A percentile compares a stretch with the other conserved stretches of the same genome.
Evolutionary conservation across 129 eudicot genomes (phyloP).

Genomic region (Arctium minus): DNA sequence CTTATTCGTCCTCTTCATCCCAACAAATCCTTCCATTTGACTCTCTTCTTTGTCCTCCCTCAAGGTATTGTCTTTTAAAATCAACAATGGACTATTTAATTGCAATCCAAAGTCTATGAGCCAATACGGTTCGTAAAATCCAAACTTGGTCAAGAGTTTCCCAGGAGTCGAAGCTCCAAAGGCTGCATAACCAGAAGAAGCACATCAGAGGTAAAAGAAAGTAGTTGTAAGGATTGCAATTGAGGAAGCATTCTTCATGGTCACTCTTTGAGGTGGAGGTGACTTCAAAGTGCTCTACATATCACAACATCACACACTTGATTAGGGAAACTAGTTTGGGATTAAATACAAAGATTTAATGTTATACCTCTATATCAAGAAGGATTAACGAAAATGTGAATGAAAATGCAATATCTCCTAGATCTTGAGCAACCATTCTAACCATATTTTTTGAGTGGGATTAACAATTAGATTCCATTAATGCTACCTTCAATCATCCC

Average conservation of each 20-base stretch:
- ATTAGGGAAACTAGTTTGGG: background rate
- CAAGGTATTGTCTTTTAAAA: too few species aligned
- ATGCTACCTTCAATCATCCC: slow-evolving; percentile 65
- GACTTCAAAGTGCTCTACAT: slow-evolving; percentile 70
- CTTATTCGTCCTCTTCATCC: too few species aligned
- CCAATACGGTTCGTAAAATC: slow-evolving; percentile 87
- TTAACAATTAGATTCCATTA: slow-evolving; percentile 46
- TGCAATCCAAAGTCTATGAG: slow-evolving; percentile 56
- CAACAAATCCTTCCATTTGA: too few species aligned
- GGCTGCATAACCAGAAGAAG: slow-evolving; percentile 81
- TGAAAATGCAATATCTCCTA: slow-evolving; percentile 87
- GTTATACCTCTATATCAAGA: slow-evolving; percentile 64
- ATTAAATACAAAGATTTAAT: background rate
- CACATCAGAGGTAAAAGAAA: slow-evolving; percentile 71
- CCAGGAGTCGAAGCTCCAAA: slow-evolving; percentile 78
- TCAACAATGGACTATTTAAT: too few species aligned
- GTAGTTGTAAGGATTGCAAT: slow-evolving; percentile 45
- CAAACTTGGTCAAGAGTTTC: slow-evolving; percentile 75
- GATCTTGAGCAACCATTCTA: slow-evolving; percentile 46
- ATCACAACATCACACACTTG: background rate
- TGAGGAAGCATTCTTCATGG: slow-evolving; percentile 70
- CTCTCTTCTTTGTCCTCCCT: too few species aligned
- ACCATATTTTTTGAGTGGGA: slow-evolving; percentile 65
- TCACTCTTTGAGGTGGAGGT: slow-evolving; percentile 63
- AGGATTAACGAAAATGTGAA: slow-evolving; percentile 55